Evolutionary conservation across 768 basidiomycete genomes (phyloP).

Genomic region (Cubamyces lactineus): DNA sequence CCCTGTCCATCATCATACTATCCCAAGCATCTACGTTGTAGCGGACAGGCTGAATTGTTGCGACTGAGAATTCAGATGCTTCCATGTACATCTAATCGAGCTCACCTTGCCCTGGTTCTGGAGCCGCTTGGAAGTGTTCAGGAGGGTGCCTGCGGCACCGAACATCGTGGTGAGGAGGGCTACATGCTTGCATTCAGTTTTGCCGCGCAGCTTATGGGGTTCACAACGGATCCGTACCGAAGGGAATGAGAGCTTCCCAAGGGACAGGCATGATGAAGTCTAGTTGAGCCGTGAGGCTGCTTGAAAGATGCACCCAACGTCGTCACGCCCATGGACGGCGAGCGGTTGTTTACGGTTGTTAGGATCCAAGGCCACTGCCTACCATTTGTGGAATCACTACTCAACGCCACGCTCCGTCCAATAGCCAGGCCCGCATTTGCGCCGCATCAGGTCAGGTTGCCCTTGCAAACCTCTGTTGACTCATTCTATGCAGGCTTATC

Average conservation of each 20-base stretch:
- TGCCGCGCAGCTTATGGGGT: not conserved
- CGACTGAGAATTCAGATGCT: not conserved
- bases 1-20: constrained; percentile 94
- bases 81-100: not conserved
- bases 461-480: too few species aligned
- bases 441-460: too few species aligned
- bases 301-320: constrained; percentile 5
- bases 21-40: constrained; percentile 92
- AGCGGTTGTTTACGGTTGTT: constrained; percentile 15
- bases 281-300: constrained; percentile 7
- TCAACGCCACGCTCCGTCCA: constrained; percentile 4
- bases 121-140: constrained; percentile 74
- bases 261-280: constrained; percentile 82
- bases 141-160: constrained; percentile 85
- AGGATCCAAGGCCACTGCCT: constrained; percentile 19
- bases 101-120: constrained; percentile 92
- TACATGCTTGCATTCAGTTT: constrained; percentile 32
- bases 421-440: not conserved
- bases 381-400: not conserved
- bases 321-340: constrained; percentile 1
- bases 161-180: constrained; percentile 88
- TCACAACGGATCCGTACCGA: constrained; percentile 53
- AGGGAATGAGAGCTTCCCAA: constrained; percentile 97
- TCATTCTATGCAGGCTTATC: too few species aligned
- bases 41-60: constrained; percentile 41